Evolutionary conservation across 2,329 filamentous ascomycete species (phyloP), one percentile per base, ranked within the genome.

Genomic region (Cladosporium velox): DNA sequence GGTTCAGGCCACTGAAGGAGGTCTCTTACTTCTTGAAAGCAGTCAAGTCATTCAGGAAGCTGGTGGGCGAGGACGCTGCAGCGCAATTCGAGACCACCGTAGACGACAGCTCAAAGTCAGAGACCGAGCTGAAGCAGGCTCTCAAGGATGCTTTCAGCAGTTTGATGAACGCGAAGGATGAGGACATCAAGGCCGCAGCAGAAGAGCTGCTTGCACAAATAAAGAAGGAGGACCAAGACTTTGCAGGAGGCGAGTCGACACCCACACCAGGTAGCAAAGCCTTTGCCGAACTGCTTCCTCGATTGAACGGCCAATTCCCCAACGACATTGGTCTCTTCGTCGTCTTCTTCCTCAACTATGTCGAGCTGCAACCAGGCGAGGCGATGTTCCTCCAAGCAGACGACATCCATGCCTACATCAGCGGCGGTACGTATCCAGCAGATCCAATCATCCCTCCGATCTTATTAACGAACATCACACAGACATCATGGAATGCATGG

Each of bases 401-500:
- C 75, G 95, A 98, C 75, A 98, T 98, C 73, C 95, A 99, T 78
- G 95, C 95, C 59, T 99, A 99, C 79, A 81, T 96, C 52, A 92
- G 90, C 2, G 92, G 92, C 67, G 79, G 79, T 79, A 67, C 59
- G 71, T 52, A n/a, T 28, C 41, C 32, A 35, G 35, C 32, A 14
- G 21, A 3, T 14, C 30, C 18, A 8, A 3, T 3, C 34, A 10
- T 18, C 32, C n/a, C 11, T 58, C 24, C 24, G 7, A 1, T 21
- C 30, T 3, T 28, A 10, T 54, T 65, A 30, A 63, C 54, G 24
- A 35, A 14, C 52, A 24, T 10, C 7, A 1, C n/a, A 10, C 67
- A 80, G 94, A 99, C 75, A 97, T 99, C 72, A 93, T 99, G 77
- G 95, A 99, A 80, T 99, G 95, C 83, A 99, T 99, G 95, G 95